A percentile compares a stretch with the other conserved stretches of the same genome.
phyloP scores from a whole-genome alignment of 805 yeast species.

The Tetrapisispora phaffii region DNA sequence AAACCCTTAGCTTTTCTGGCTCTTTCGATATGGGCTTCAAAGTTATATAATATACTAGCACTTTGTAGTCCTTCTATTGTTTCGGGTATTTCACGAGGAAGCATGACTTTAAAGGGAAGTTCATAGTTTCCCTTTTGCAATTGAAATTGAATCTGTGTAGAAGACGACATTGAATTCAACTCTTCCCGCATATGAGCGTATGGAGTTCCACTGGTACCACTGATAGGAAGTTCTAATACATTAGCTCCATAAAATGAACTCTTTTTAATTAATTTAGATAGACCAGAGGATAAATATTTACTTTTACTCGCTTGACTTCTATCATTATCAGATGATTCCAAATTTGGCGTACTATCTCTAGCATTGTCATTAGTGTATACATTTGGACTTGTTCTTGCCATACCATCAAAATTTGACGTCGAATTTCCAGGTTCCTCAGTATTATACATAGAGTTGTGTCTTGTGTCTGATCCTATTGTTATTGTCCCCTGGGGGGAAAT shows the following conservation, averaged over 20 bases:
- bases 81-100: constrained; percentile 79
- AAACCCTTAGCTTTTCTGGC: constrained; percentile 30
- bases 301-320: not conserved
- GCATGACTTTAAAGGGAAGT: constrained; percentile 69
- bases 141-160: constrained; percentile 20
- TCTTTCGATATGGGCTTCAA: constrained; percentile 71
- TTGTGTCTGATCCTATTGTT: constrained; percentile 10
- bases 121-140: constrained; percentile 71
- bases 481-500: constrained; percentile 26
- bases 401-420: not conserved
- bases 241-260: constrained; percentile 5
- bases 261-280: constrained; percentile 8
- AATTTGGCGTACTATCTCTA: not conserved
- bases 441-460: not conserved
- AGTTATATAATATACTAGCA: constrained; percentile 58
- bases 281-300: constrained; percentile 5
- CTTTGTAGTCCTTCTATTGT: constrained; percentile 83
- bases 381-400: not conserved
- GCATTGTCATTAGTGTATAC: not conserved
- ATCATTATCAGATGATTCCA: not conserved
- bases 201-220: constrained; percentile 30
- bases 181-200: constrained; percentile 16
- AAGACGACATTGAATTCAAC: constrained; percentile 3
- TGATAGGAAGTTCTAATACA: constrained; percentile 20
- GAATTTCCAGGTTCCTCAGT: not conserved